Conservation (phyloP, 306 rosid species). For the Styphnolobium japonicum region DNA sequence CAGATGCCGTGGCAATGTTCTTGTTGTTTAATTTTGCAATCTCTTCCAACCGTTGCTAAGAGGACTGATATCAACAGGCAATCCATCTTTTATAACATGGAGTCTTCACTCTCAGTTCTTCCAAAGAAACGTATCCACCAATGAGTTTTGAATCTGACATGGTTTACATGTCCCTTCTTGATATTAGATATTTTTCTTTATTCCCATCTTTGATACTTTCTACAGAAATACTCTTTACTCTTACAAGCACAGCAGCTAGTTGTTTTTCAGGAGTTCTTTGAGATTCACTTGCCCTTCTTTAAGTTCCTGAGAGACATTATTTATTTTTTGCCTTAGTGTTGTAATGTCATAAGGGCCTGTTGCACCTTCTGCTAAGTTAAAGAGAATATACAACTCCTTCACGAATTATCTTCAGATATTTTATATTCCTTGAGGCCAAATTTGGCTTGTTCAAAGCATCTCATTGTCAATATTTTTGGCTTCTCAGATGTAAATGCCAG, state of each 20-base stretch:
- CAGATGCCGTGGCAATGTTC: slow-evolving; percentile 48
- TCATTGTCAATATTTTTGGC: slow-evolving; percentile 58
- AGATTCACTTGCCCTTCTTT: background rate
- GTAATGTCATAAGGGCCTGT: background rate
- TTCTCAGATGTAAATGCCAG: slow-evolving; percentile 33
- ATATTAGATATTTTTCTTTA: background rate
- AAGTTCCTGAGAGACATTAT: slow-evolving; percentile 1
- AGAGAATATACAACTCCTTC: slow-evolving; percentile 38
- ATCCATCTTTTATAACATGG: slow-evolving; percentile 53
- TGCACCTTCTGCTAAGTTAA: background rate
- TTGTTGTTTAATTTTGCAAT: slow-evolving; percentile 46
- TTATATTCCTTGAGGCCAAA: slow-evolving; percentile 61
- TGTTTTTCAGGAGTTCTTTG: slow-evolving; percentile 1
- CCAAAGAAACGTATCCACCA: slow-evolving; percentile 68
- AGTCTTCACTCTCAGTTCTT: slow-evolving; percentile 47
- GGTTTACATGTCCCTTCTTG: background rate
- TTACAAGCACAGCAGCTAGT: background rate
- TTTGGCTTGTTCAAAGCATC: slow-evolving; percentile 44
- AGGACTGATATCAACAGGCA: slow-evolving; percentile 51
- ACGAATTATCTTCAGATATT: slow-evolving; percentile 54
- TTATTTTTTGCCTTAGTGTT: slow-evolving; percentile 2
- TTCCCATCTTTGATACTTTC: background rate
- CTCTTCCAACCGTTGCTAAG: slow-evolving; percentile 40
- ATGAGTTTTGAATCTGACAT: background rate
- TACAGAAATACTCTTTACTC: background rate